phyloP scores from a whole-genome alignment of 768 basidiomycete genomes.

The Suillus ampliporus region DNA sequence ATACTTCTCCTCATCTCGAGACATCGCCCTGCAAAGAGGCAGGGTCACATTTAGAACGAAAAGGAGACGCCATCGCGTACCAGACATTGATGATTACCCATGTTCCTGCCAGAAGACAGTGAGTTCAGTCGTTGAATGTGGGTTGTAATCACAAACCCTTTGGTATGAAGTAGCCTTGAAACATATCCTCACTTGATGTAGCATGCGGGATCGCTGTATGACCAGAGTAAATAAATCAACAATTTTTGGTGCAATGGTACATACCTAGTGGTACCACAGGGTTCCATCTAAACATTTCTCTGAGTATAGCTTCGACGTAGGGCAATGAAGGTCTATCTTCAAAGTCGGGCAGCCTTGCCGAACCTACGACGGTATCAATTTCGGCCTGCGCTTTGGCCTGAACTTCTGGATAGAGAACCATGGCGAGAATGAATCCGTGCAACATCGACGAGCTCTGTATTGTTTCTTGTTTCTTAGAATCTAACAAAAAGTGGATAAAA shows the following conservation, averaged over 20 bases:
- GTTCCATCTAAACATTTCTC: slow-evolving; percentile 29
- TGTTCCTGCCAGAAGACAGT: slow-evolving; percentile 20
- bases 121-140: background rate
- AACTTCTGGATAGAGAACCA: slow-evolving; percentile 28
- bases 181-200: slow-evolving; percentile 44
- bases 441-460: slow-evolving; percentile 22
- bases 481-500: background rate
- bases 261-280: slow-evolving; percentile 27
- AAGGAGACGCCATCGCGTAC: slow-evolving; percentile 10
- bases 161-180: slow-evolving; percentile 55
- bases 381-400: slow-evolving; percentile 26
- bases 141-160: slow-evolving; percentile 41
- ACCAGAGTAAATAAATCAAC: no score
- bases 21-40: slow-evolving; percentile 25
- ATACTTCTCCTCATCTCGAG: slow-evolving; percentile 26
- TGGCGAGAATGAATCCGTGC: slow-evolving; percentile 22
- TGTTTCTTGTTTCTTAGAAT: background rate
- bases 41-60: background rate
- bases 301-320: slow-evolving; percentile 29
- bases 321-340: slow-evolving; percentile 23
- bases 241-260: slow-evolving; percentile 3
- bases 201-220: slow-evolving; percentile 33
- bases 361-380: slow-evolving; percentile 26
- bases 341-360: slow-evolving; percentile 21
- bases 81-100: slow-evolving; percentile 26